Percentiles rank a stretch among this genome's conserved stretches.
Evolutionary conservation across 306 rosid species (phyloP).

Genomic region (Prosopis cineraria): DNA sequence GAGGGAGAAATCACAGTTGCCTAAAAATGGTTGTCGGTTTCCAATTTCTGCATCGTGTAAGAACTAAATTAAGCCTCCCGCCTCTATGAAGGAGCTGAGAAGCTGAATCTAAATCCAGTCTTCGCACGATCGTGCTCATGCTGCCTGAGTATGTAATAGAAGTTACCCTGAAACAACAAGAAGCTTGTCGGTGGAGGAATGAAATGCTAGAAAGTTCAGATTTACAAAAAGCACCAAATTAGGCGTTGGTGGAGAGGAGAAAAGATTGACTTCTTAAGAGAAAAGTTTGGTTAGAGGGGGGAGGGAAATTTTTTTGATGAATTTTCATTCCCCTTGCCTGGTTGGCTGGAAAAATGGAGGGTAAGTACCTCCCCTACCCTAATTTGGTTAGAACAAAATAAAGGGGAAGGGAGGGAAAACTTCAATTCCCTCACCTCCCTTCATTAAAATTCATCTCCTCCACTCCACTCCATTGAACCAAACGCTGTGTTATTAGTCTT

Average conservation of each 20-base stretch:
- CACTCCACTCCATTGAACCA: too few relatives aligned
- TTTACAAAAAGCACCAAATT: neutral
- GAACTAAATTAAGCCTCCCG: slow-evolving; percentile 33
- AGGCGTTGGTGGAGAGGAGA: neutral
- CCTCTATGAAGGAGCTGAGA: slow-evolving; percentile 79
- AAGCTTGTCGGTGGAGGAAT: slow-evolving; percentile 31
- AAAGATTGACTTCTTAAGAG: neutral
- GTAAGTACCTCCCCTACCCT: too few relatives aligned
- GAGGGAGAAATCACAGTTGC: slow-evolving; percentile 32
- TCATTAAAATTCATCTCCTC: too few relatives aligned
- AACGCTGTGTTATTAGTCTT: too few relatives aligned
- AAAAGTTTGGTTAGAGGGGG: too few relatives aligned
- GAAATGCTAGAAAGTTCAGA: neutral
- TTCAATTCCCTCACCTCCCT: too few relatives aligned
- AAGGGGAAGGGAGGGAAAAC: too few relatives aligned
- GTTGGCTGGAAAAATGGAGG: too few relatives aligned
- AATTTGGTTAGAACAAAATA: too few relatives aligned
- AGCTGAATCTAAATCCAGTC: slow-evolving; percentile 91
- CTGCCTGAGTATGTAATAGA: slow-evolving; percentile 71
- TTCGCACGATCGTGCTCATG: slow-evolving; percentile 75
- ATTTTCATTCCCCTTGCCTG: too few relatives aligned
- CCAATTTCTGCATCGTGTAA: slow-evolving; percentile 4
- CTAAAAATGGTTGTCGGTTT: slow-evolving; percentile 29
- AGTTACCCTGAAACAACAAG: slow-evolving; percentile 73
- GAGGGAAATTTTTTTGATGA: too few relatives aligned